phyloP scores from a whole-genome alignment of 2,329 filamentous ascomycete species.

The Colletotrichum sp. region DNA sequence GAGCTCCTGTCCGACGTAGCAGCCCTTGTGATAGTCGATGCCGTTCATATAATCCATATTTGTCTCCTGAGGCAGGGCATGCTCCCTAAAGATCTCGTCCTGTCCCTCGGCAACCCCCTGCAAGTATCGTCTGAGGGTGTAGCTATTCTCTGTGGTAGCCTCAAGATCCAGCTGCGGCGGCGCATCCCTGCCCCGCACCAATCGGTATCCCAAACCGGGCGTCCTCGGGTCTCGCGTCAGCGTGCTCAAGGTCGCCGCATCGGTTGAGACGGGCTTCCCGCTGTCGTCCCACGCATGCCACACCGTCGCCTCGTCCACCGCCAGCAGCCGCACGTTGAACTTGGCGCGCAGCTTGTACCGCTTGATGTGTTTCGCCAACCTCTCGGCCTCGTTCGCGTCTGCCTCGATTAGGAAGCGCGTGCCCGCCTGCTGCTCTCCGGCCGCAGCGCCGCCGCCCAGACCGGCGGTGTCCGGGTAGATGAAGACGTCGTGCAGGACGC shows the following conservation, averaged over 20 bases:
- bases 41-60: constrained; percentile 87
- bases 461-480: constrained; percentile 69
- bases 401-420: constrained; percentile 75
- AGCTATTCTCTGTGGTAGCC: constrained; percentile 59
- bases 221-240: constrained; percentile 56
- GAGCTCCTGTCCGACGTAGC: constrained; percentile 95
- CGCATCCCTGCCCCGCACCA: constrained; percentile 38
- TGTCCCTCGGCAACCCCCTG: constrained; percentile 86
- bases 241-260: constrained; percentile 27
- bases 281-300: constrained; percentile 76
- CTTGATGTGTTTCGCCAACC: constrained; percentile 74
- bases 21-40: constrained; percentile 94
- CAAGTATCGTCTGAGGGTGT: constrained; percentile 78
- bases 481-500: constrained; percentile 88
- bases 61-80: constrained; percentile 82
- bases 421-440: constrained; percentile 20
- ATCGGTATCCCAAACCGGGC: constrained; percentile 59
- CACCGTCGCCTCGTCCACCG: constrained; percentile 66
- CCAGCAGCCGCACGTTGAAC: constrained; percentile 70
- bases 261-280: background rate
- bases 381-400: constrained; percentile 68
- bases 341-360: constrained; percentile 87
- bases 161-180: constrained; percentile 45
- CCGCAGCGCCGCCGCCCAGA: constrained; percentile 24
- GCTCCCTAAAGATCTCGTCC: constrained; percentile 72